Base-by-base conservation (phyloP, 768 basidiomycete genomes). In the Kwoniella dejecticola region DNA sequence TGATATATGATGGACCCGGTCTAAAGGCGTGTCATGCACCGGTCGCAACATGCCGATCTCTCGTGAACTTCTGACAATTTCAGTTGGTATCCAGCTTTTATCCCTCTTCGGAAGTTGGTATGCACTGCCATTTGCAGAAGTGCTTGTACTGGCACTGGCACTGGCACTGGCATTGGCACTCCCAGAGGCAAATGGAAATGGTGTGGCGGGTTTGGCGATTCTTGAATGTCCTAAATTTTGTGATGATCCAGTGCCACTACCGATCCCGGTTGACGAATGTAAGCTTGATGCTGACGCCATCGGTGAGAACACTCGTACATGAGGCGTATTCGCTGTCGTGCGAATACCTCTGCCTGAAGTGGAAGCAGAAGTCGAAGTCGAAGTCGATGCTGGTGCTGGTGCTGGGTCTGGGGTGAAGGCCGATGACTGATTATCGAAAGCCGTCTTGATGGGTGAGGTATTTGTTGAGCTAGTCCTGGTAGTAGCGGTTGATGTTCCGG, bases 181-280 rank as follows among this genome's bases (percentile, higher is more conserved):
- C n/a, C n/a, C n/a, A n/a, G n/a, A n/a, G n/a, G n/a, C n/a, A n/a
- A n/a, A n/a, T n/a, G 48, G 48, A 31, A 31, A 50, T 29, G 53
- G 53, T 29, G 30, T 38, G 17, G 53, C 53, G 11, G 53, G 53
- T 55, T 55, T 55, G 13, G 53, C 53, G 5, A 55, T 53, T 23
- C n/a, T n/a, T n/a, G n/a, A n/a, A n/a, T n/a, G n/a, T n/a, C n/a
- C n/a, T n/a, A n/a, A n/a, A n/a, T n/a, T n/a, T n/a, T n/a, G n/a
- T n/a, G n/a, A n/a, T n/a, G n/a, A n/a, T n/a, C n/a, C n/a, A n/a
- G n/a, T n/a, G n/a, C n/a, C n/a, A n/a, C n/a, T n/a, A n/a, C n/a
- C n/a, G n/a, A n/a, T n/a, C n/a, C n/a, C n/a, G n/a, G n/a, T n/a
- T n/a, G 36, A 38, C 17, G 36, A 38, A 8, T 38, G 36, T 8